Evolutionary conservation across 805 yeast genomes (phyloP), one percentile per base, ranked within the genome.

Genomic region (Candida coleopterorum): DNA sequence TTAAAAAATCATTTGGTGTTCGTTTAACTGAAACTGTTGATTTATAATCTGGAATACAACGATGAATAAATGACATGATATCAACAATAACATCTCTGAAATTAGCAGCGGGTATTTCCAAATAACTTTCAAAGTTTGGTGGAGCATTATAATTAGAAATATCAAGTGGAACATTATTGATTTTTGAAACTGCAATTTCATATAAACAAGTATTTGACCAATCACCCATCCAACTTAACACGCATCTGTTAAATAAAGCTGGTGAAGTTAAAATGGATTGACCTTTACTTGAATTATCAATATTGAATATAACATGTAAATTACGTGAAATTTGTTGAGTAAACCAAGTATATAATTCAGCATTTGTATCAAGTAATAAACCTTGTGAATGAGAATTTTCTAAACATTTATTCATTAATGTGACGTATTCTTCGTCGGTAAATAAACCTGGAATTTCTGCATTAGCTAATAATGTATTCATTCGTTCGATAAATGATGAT

Each of bases 391-490:
- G 69, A 0, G 85, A 70, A 32, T 73, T 78, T 10, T 77, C 79
- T 9, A 68, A 57, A 40, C 94, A 79, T 2, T 72, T 46, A 2
- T 56, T 56, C 64, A 84, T 62, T 38, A 89, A 59, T 2, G 64
- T 40, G 0, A 60, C 60, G 34, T 64, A 71, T 7, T 85, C 89
- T 8, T 85, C 94, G 0, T 79, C 88, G 38, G 76, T 84, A 55
- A 86, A 90, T 10, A 90, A 61, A 4, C 95, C 96, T 1, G 96
- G 96, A 25, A 88, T 72, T 50, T 90, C 97, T 0, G 95, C 85
- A 56, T 90, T 90, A 0, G 97, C 96, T 25, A 90, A 68, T n/a
- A 90, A 62, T 0, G 95, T 85, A 49, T 90, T 90, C 93, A 90
- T 87, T 42, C 95, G 65, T 56, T 90, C 97, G 21, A 90, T 58